phyloP scores from a whole-genome alignment of 2,329 filamentous ascomycete genomes.

The Phyllachora maydis region DNA sequence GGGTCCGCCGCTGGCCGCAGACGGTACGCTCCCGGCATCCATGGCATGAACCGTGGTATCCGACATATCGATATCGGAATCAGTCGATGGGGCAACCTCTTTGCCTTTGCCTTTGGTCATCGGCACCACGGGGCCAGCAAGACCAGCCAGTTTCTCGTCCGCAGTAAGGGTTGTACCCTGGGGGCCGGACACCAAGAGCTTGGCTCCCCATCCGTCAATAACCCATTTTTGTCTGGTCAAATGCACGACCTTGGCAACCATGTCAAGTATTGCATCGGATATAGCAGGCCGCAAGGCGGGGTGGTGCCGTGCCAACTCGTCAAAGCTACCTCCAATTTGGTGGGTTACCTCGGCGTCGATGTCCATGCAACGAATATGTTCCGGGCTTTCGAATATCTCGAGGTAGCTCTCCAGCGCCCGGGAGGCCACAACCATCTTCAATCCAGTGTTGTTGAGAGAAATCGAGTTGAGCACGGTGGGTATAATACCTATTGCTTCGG shows the following conservation, averaged over 20 bases:
- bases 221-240: slow-evolving; percentile 52
- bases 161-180: slow-evolving; percentile 38
- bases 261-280: slow-evolving; percentile 66
- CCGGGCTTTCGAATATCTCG: slow-evolving; percentile 87
- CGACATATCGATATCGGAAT: slow-evolving; percentile 44
- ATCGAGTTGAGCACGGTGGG: slow-evolving; percentile 84
- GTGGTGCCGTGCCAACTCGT: slow-evolving; percentile 88
- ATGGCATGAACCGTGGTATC: slow-evolving; percentile 18
- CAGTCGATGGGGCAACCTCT: slow-evolving; percentile 12
- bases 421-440: slow-evolving; percentile 72
- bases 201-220: slow-evolving; percentile 53
- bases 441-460: slow-evolving; percentile 70
- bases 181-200: slow-evolving; percentile 44
- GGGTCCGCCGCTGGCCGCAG: slow-evolving; percentile 8
- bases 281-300: slow-evolving; percentile 64
- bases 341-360: slow-evolving; percentile 48
- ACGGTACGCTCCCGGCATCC: slow-evolving; percentile 3
- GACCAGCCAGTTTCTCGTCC: slow-evolving; percentile 15
- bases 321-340: slow-evolving; percentile 65
- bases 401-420: slow-evolving; percentile 72
- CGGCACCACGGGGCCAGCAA: slow-evolving; percentile 8
- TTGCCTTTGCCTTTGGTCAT: slow-evolving; percentile 23
- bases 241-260: slow-evolving; percentile 65
- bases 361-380: slow-evolving; percentile 71
- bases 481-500: slow-evolving; percentile 72